A percentile compares a stretch with the other conserved stretches of the same genome.
These are phyloP conservation scores for Croton laevigatus DNA, from an alignment of 441 rosid genomes.

Conservation along the genomic window DNA sequence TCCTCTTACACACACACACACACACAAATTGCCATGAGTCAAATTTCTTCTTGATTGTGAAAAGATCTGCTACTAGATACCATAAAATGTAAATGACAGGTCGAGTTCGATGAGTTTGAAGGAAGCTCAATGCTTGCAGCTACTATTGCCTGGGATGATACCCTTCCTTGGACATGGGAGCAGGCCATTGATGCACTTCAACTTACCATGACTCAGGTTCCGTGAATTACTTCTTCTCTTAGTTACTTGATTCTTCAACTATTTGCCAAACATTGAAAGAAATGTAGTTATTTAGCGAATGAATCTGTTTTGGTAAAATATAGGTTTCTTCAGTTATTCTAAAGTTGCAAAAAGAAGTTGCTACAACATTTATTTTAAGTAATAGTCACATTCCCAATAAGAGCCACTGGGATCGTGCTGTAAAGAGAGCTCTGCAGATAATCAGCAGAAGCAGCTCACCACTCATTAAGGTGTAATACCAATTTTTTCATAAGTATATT, in stretches of 20 bases:
- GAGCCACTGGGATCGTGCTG: constrained; percentile 61
- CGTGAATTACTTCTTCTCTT: background rate
- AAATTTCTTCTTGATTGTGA: constrained; percentile 27
- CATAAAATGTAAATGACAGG: constrained; percentile 42
- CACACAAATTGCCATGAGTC: background rate
- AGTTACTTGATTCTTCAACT: background rate
- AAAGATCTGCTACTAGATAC: constrained; percentile 35
- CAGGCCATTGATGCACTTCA: constrained; percentile 58
- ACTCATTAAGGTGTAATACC: constrained; percentile 54
- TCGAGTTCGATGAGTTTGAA: constrained; percentile 84
- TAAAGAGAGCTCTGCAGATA: constrained; percentile 70
- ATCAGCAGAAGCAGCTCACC: constrained; percentile 55
- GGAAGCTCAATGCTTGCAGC: constrained; percentile 82
- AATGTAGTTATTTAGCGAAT: background rate
- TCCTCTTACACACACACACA: background rate
- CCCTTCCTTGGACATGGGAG: constrained; percentile 60
- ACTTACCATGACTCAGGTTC: constrained; percentile 57
- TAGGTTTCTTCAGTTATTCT: constrained; percentile 57
- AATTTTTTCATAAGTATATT: too few species aligned
- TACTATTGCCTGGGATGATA: constrained; percentile 80
- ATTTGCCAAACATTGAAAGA: background rate
- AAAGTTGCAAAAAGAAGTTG: constrained; percentile 40
- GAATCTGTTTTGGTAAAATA: constrained; percentile 6
- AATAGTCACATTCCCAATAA: constrained; percentile 47
- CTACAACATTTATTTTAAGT: constrained; percentile 52